Conservation (phyloP, 176 grass and related monocot species). For the Oryza meridionalis region DNA sequence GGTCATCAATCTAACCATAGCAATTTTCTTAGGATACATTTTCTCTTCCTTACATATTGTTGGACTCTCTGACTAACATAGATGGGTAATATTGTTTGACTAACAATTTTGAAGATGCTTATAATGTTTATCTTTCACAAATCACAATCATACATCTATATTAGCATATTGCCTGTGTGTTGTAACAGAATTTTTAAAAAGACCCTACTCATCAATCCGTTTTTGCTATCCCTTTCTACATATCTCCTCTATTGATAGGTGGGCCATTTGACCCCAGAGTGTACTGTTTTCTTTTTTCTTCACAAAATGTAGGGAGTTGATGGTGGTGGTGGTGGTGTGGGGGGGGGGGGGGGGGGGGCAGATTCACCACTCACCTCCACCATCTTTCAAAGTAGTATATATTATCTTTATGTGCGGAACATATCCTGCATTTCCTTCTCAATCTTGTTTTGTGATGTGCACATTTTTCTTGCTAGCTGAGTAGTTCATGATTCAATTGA, state of each 20-base stretch:
- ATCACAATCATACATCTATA: constrained; percentile 17
- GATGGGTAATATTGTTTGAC: constrained; percentile 29
- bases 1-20: constrained; percentile 46
- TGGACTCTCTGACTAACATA: constrained; percentile 36
- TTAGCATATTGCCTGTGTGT: no score
- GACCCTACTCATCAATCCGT: no score
- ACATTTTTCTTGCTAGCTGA: constrained; percentile 25
- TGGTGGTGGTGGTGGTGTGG: no score
- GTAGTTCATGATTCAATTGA: constrained; percentile 30
- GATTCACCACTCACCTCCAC: no score
- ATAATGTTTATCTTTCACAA: not conserved
- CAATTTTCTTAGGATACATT: constrained; percentile 30
- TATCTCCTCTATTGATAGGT: no score
- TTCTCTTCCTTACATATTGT: constrained; percentile 31
- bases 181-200: no score
- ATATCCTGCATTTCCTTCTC: constrained; percentile 1
- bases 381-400: no score
- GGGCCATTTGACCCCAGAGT: no score
- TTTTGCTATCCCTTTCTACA: no score
- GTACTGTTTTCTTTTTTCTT: no score
- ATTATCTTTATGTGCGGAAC: constrained; percentile 9
- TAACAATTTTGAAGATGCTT: constrained; percentile 23
- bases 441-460: not conserved
- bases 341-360: no score
- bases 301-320: no score